These are phyloP conservation scores for Geranomyces variabilis DNA, from an alignment of 192 early-diverging fungal genomes.

Conservation along the genomic window DNA sequence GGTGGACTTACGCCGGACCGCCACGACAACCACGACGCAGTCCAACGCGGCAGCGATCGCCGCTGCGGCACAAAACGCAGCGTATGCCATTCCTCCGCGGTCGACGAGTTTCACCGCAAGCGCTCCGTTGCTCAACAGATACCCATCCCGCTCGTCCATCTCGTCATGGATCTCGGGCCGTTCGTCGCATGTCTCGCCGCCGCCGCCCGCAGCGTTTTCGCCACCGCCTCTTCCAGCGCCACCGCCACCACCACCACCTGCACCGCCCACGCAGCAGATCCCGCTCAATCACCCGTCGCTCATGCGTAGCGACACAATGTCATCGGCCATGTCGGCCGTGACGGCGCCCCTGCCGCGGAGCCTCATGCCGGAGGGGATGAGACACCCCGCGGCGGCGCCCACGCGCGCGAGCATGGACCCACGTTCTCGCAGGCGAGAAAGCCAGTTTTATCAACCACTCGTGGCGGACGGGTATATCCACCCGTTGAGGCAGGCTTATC, in stretches of 20 bases:
- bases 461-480: too few relatives aligned
- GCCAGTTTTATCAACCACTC: too few relatives aligned
- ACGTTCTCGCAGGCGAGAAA: too few relatives aligned
- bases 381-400: neutral
- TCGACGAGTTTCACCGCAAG: neutral
- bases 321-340: neutral
- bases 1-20: too few relatives aligned
- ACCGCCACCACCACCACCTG: neutral
- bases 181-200: neutral
- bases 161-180: slow-evolving; percentile 25
- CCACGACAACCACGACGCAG: neutral
- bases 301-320: neutral
- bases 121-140: slow-evolving; percentile 25
- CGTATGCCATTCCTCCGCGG: slow-evolving; percentile 1
- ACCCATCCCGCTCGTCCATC: slow-evolving; percentile 24
- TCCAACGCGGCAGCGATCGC: neutral
- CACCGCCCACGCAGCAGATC: neutral
- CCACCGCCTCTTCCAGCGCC: slow-evolving; percentile 2
- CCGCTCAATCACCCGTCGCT: neutral
- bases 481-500: too few relatives aligned
- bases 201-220: neutral
- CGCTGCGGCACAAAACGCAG: neutral
- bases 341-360: slow-evolving; percentile 6
- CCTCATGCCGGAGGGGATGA: neutral
- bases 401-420: too few relatives aligned